Base-by-base conservation (phyloP, 495 filamentous ascomycete species). In the Aspergillus saccharolyticus region DNA sequence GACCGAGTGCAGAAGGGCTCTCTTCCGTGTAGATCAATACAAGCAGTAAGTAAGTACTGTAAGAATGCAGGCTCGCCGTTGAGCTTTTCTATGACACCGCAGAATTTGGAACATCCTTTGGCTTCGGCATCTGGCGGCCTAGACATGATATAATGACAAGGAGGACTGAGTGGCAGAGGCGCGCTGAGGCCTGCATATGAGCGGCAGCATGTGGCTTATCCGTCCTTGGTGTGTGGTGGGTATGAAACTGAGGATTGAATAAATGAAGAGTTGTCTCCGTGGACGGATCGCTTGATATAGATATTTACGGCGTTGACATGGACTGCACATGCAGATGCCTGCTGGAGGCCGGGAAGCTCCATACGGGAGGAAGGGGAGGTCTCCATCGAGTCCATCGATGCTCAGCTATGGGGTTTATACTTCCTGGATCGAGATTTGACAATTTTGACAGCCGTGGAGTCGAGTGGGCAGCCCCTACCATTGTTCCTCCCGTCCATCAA, bases 381-480 rank as follows among this genome's bases (percentile, higher is more conserved):
- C n/a, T n/a, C n/a, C n/a, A n/a, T n/a, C n/a, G n/a, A n/a, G n/a
- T 24, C 46, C 46, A 49, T 49, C 46, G 46, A 24, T n/a, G 20
- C 5, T 22, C 45, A 25, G 46, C 3, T 43, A 52, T 43, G 50
- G 50, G 42, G 50, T 52, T 20, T 53, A 53, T 53, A 53, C 39
- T 24, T 53, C 51, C 21, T 42, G 16, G 19, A 42, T 53, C 49
- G 30, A 48, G 48, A 60, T 30, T 30, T 30, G 25, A 30, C 25
- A 30, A 30, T n/a, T n/a, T 56, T 49, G 58, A 60, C 52, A 50
- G 59, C 54, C 59, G 59, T 59, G 62, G 62, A 62, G 57, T 63
- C 54, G 52, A 61, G 63, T 66, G 63, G 63, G 55, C 62, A 59
- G 56, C 49, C 25, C 46, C 48, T 54, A 54, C 55, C 53, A 60